Conservation (phyloP, 1,284 basidiomycete species). For the Athelia sp. region DNA sequence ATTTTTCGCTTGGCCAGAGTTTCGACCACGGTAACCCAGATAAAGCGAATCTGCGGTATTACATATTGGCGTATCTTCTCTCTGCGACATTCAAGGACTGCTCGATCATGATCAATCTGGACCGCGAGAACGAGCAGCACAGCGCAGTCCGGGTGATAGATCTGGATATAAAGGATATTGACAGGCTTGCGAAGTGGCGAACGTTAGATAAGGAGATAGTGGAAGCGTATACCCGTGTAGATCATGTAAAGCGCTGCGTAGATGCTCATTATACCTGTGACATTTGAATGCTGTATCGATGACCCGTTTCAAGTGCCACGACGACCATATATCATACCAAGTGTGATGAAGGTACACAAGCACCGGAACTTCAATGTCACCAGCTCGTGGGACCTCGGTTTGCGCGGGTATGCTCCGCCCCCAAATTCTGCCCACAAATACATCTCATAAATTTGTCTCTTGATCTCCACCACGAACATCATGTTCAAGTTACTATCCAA, state of each 20-base stretch:
- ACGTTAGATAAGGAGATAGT: conserved; percentile 72
- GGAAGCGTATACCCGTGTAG: conserved; percentile 28
- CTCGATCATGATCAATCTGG: conserved; percentile 71
- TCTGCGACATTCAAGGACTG: conserved; percentile 97
- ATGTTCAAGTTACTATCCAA: too few relatives aligned
- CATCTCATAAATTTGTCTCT: too few relatives aligned
- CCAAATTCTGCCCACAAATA: too few relatives aligned
- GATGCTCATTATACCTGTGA: too few relatives aligned
- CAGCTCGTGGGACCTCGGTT: too few relatives aligned
- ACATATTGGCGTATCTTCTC: conserved; percentile 73
- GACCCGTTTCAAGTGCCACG: too few relatives aligned
- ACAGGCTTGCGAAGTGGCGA: conserved; percentile 67
- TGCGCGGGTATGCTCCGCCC: too few relatives aligned
- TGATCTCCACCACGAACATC: too few relatives aligned
- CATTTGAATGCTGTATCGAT: too few relatives aligned
- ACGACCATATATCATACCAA: too few relatives aligned
- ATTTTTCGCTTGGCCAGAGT: conserved; percentile 30
- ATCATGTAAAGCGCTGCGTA: neutral
- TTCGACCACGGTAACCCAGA: conserved; percentile 34
- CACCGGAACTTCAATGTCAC: too few relatives aligned
- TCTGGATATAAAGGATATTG: conserved; percentile 77
- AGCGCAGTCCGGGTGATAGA: conserved; percentile 73
- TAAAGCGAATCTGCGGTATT: conserved; percentile 46
- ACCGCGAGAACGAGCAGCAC: conserved; percentile 17
- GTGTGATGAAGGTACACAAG: too few relatives aligned